Evolutionary conservation across 169 alveolate species (phyloP), one percentile per base, ranked within the genome.

Genomic region (Eimeria praecox): DNA sequence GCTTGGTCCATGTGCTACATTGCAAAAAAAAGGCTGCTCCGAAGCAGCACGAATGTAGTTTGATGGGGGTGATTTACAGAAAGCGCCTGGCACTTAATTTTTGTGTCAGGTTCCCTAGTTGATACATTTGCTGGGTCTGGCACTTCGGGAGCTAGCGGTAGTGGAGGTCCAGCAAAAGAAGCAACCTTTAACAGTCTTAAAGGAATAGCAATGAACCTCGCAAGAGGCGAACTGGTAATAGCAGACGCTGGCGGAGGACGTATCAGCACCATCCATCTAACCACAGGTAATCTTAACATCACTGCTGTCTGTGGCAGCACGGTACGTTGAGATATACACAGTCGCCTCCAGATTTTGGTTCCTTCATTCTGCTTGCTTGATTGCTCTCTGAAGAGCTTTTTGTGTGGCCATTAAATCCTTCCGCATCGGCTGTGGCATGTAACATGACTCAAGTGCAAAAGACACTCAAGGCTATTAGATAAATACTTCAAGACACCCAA

Each of bases 91-190:
- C 35, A 24, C 40, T 24, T 40, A 10, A 20, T 3, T 75, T 75
- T 44, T 16, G 49, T 30, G 12, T 14, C 80, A 85, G 92, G 64
- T 20, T 59, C 92, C 33, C 56, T 85, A 3, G 78, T 85, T 44
- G 92, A 85, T 12, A 85, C 92, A 30, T 35, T 56, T 52, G 78
- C 75, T 0, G 92, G 92, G 33, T n/a, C 75, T 56, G 92, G 92
- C n/a, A 49, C 14, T 35, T 18, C 52, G 10, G 78, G 78, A 59
- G 92, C 44, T 18, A 33, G 9, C 20, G 92, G 80, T 56, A 4
- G 59, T 69, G 78, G 78, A 35, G 40, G 22, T 12, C 44, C 78
- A 20, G 92, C 92, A 38, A 27, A 27, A 22, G 62, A 52, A 14
- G 73, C 95, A 30, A 69, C 71, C 9, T 44, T 90, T 16, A 73